phyloP scores from a whole-genome alignment of 2,329 filamentous ascomycete genomes.

The Cadophora luteo-olivacea region DNA sequence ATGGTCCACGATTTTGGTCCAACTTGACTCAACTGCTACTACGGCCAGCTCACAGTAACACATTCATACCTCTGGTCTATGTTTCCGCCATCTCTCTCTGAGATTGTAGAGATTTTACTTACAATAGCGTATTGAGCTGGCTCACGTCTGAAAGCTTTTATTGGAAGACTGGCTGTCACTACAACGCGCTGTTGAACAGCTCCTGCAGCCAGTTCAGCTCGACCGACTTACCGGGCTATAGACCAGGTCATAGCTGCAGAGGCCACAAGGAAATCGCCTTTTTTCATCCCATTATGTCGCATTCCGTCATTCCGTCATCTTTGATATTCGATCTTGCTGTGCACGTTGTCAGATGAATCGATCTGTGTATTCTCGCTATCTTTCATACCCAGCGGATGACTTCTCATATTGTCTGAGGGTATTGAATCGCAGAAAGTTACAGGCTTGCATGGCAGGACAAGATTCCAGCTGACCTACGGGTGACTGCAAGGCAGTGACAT shows the following conservation, averaged over 20 bases:
- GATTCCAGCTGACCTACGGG: not conserved
- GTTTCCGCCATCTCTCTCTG: not conserved
- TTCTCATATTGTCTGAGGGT: not conserved
- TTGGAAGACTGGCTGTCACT: no score
- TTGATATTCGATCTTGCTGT: not conserved
- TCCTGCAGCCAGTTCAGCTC: not conserved
- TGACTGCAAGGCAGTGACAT: not conserved
- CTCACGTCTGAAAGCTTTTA: not conserved
- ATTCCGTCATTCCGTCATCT: not conserved
- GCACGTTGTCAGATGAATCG: not conserved
- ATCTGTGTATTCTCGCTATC: not conserved
- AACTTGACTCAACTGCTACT: not conserved
- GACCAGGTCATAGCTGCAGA: not conserved
- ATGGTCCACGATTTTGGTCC: not conserved
- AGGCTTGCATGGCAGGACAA: not conserved
- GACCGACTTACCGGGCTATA: no score
- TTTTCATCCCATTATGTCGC: not conserved
- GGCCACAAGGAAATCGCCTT: not conserved
- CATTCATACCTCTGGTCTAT: not conserved
- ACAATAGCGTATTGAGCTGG: not conserved
- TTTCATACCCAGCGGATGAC: not conserved
- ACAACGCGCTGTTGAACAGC: no score
- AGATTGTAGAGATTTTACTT: not conserved
- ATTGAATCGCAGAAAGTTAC: not conserved
- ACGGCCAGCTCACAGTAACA: not conserved